These are phyloP conservation scores for Phytophthora macrochlamydospora DNA, from an alignment of 352 stramenopile genomes.

Conservation along the genomic window DNA sequence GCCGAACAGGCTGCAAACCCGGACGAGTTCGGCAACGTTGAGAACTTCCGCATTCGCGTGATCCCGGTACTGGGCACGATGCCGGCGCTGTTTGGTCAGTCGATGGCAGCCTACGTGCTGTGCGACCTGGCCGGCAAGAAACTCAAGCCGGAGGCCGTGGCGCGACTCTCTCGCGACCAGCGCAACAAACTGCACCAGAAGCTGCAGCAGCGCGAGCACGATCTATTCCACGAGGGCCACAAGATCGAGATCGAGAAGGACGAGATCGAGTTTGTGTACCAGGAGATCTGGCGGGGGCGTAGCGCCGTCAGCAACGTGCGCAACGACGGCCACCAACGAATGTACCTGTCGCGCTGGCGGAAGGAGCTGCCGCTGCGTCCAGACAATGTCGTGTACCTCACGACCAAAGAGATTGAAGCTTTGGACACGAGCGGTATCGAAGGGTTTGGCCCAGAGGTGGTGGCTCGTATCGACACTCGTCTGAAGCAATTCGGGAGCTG, in stretches of 20 bases:
- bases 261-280: constrained; percentile 89
- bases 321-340: constrained; percentile 75
- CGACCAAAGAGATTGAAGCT: constrained; percentile 70
- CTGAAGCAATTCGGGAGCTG: constrained; percentile 69
- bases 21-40: constrained; percentile 95
- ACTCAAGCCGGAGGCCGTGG: constrained; percentile 78
- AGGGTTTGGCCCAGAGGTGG: constrained; percentile 69
- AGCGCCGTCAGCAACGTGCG: constrained; percentile 72
- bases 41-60: constrained; percentile 96
- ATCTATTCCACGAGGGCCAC: constrained; percentile 56
- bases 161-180: constrained; percentile 78
- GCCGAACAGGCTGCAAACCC: constrained; percentile 89
- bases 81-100: constrained; percentile 98
- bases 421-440: constrained; percentile 68
- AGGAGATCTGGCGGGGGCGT: constrained; percentile 83
- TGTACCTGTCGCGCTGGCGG: constrained; percentile 89
- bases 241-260: constrained; percentile 83
- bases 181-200: constrained; percentile 89
- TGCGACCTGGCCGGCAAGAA: constrained; percentile 93
- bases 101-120: constrained; percentile 94
- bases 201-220: constrained; percentile 76
- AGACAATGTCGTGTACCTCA: constrained; percentile 90
- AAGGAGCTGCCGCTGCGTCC: constrained; percentile 63
- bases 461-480: constrained; percentile 70
- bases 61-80: constrained; percentile 95